phyloP scores from a whole-genome alignment of 2,329 filamentous ascomycete species.

The Graphiopsis chlorocephala region DNA sequence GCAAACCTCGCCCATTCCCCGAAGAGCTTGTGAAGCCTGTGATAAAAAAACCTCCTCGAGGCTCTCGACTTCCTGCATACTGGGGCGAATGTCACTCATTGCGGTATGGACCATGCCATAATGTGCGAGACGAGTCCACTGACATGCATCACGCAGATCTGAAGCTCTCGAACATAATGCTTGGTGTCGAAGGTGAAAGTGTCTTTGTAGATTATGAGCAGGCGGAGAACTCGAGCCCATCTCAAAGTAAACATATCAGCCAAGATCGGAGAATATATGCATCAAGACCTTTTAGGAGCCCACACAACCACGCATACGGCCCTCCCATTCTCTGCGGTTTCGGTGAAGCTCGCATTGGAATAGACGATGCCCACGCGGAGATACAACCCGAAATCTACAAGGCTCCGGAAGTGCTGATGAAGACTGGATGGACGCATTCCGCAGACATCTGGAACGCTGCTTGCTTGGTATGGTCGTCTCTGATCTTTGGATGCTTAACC shows the following conservation, averaged over 20 bases:
- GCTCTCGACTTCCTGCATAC: not conserved
- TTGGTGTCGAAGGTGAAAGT: not conserved
- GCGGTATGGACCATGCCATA: not conserved
- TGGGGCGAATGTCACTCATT: not conserved
- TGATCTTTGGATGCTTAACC: not conserved
- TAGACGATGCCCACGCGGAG: not conserved
- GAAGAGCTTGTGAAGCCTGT: not conserved
- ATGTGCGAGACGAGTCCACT: not conserved
- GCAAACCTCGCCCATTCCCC: not conserved
- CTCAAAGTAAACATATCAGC: not conserved
- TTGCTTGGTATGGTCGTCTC: not conserved
- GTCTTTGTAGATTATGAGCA: not conserved
- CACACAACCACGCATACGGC: not conserved
- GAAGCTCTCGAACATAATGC: not conserved
- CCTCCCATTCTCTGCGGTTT: not conserved
- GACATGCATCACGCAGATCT: not conserved
- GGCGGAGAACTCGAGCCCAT: not conserved
- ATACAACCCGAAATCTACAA: not conserved
- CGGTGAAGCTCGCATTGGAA: not conserved
- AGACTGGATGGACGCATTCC: not conserved
- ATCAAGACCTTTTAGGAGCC: not conserved
- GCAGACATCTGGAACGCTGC: slow-evolving; percentile 5
- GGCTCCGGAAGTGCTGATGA: not conserved
- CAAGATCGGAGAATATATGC: not conserved
- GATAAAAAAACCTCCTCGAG: not conserved